phyloP scores from a whole-genome alignment of 805 yeast species.

The Wickerhamiella kazuoi region DNA sequence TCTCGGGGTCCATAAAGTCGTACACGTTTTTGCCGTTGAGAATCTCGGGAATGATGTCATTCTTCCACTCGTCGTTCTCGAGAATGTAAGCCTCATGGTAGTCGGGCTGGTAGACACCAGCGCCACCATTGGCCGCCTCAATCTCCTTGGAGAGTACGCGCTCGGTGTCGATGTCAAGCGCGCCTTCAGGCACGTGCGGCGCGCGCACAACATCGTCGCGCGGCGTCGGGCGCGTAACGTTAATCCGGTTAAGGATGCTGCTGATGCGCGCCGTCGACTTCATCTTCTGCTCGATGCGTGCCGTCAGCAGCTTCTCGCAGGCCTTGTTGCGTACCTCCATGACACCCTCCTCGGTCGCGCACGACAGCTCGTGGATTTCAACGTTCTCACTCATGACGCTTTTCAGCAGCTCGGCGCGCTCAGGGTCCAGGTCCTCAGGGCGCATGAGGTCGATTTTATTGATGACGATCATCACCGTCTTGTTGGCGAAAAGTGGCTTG shows the following conservation, averaged over 20 bases:
- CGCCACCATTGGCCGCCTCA: constrained; percentile 94
- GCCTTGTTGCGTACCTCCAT: constrained; percentile 95
- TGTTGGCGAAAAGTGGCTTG: constrained; percentile 93
- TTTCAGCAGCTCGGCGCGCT: constrained; percentile 52
- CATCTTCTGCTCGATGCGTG: constrained; percentile 91
- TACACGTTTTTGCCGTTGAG: constrained; percentile 92
- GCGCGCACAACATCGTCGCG: constrained; percentile 69
- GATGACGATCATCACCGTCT: constrained; percentile 85
- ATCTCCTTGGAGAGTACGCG: constrained; percentile 69
- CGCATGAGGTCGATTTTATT: constrained; percentile 86
- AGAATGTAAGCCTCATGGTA: constrained; percentile 79
- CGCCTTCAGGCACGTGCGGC: constrained; percentile 69
- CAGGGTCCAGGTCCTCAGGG: constrained; percentile 66
- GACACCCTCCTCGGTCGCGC: constrained; percentile 84
- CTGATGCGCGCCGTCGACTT: constrained; percentile 80
- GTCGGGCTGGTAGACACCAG: constrained; percentile 92
- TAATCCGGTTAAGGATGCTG: constrained; percentile 85
- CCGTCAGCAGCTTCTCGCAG: constrained; percentile 87
- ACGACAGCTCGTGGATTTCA: constrained; percentile 83
- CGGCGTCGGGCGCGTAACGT: constrained; percentile 75
- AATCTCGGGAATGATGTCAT: constrained; percentile 92
- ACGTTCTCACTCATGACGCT: constrained; percentile 55
- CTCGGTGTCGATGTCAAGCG: constrained; percentile 46
- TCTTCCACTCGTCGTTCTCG: constrained; percentile 96
- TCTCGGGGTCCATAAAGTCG: constrained; percentile 94